A percentile compares a stretch with the other conserved stretches of the same genome.
phyloP scores from a whole-genome alignment of 2,329 filamentous ascomycete genomes.

The Didymella pinodella region DNA sequence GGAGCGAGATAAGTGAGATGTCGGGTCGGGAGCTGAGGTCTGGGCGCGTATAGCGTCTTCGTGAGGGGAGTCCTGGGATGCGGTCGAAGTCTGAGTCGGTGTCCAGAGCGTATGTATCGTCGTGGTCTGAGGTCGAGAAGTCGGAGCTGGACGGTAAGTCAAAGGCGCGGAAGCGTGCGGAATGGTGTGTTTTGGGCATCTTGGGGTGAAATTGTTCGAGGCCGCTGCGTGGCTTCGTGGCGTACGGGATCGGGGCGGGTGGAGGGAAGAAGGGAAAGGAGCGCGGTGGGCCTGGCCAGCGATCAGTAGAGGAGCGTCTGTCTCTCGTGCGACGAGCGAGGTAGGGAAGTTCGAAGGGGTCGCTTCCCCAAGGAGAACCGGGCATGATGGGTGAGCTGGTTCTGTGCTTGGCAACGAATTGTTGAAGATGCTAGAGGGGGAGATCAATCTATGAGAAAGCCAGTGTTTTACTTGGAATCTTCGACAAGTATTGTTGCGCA shows the following conservation, averaged over 20 bases:
- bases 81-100: background rate
- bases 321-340: background rate
- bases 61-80: background rate
- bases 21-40: background rate
- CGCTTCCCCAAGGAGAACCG: background rate
- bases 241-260: background rate
- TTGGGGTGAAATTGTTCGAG: background rate
- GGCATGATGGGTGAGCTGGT: background rate
- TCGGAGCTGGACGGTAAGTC: background rate
- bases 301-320: background rate
- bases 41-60: background rate
- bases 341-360: background rate
- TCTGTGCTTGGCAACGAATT: background rate
- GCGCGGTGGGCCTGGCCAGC: background rate
- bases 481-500: slow-evolving; percentile 12
- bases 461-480: slow-evolving; percentile 1
- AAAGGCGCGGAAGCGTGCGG: background rate
- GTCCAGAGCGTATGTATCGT: slow-evolving; percentile 1
- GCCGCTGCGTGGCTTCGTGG: background rate
- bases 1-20: background rate
- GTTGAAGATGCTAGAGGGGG: background rate
- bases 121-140: background rate
- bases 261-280: background rate
- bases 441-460: background rate
- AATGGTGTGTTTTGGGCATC: background rate